Evolutionary conservation across 2,329 filamentous ascomycete species (phyloP).

Genomic region (Xylariaceae sp.): DNA sequence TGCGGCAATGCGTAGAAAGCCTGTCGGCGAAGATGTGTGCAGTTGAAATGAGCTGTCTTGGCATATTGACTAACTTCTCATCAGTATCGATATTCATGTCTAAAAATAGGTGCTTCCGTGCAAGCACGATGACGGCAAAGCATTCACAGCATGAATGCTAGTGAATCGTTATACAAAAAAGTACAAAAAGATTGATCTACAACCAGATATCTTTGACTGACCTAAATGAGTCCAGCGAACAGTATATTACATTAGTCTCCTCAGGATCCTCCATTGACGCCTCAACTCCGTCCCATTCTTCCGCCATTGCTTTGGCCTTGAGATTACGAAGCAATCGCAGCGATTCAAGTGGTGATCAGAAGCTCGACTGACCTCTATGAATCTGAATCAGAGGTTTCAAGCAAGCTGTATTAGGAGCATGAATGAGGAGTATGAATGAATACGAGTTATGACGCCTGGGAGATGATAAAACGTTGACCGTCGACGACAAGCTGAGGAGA

Average conservation of each 20-base stretch:
- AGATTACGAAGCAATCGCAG: neutral
- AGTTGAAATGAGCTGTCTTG: constrained; percentile 80
- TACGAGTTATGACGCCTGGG: no score
- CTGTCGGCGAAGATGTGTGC: constrained; percentile 85
- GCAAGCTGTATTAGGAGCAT: no score
- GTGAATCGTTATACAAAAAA: neutral
- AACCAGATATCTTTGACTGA: constrained; percentile 45
- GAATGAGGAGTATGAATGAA: no score
- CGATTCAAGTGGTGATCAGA: neutral
- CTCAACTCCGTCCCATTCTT: constrained; percentile 60
- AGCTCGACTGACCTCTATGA: no score
- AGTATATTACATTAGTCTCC: constrained; percentile 76
- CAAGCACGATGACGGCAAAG: neutral
- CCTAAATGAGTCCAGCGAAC: constrained; percentile 85
- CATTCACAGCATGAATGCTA: neutral
- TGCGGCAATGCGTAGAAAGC: constrained; percentile 89
- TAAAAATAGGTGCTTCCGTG: no score
- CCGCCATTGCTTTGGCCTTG: constrained; percentile 8
- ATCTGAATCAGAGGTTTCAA: no score
- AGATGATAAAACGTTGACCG: no score
- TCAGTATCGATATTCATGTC: neutral
- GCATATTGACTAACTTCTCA: constrained; percentile 68
- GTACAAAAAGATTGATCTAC: neutral
- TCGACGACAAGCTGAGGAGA: no score
- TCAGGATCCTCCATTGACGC: constrained; percentile 71